Conservation (phyloP, 148 eudicot species). For the Arbutus unedo region DNA sequence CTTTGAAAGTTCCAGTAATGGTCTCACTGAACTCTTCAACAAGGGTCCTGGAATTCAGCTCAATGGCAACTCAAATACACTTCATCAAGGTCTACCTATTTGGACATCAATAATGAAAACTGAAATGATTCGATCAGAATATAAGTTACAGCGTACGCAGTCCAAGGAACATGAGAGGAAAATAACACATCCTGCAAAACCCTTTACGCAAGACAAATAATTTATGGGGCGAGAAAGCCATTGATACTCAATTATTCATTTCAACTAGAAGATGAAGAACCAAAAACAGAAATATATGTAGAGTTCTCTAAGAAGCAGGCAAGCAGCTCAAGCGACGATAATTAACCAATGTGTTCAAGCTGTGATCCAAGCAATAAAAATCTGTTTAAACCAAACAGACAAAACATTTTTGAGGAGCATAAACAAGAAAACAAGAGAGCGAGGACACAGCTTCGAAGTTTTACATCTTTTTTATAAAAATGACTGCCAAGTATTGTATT, state of each 20-base stretch:
- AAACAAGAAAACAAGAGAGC: conserved; percentile 10
- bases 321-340: conserved; percentile 4
- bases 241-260: not conserved
- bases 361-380: not conserved
- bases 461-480: not conserved
- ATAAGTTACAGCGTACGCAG: not conserved
- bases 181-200: not conserved
- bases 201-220: not conserved
- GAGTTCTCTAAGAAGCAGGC: not conserved
- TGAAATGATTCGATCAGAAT: not conserved
- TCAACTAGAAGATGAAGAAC: not conserved
- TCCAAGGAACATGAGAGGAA: not conserved
- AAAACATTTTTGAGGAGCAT: not conserved
- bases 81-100: not conserved
- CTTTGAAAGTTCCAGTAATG: not conserved
- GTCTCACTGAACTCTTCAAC: not conserved
- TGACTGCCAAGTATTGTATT: conserved; percentile 10
- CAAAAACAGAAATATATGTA: not conserved
- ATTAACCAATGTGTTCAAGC: conserved; percentile 1
- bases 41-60: not conserved
- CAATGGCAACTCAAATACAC: not conserved
- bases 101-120: not conserved
- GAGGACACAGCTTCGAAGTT: not conserved
- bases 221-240: not conserved
- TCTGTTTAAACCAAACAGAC: conserved; percentile 1